Percentiles rank a stretch among this genome's conserved stretches.
Conservation (phyloP, 805 yeast species). For the Zygotorulaspora sp. region DNA sequence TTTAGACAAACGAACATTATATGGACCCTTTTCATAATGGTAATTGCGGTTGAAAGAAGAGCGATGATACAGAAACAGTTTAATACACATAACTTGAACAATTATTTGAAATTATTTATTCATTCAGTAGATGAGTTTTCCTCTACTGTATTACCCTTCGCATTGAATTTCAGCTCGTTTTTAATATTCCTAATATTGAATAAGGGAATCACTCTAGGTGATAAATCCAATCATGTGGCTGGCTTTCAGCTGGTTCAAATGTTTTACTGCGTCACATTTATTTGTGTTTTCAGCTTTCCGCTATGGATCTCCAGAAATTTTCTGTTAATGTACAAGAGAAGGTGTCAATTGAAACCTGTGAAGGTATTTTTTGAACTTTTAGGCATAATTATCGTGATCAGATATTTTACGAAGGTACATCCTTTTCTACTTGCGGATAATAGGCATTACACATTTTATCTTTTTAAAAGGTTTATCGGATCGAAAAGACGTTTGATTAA, state of each 20-base stretch:
- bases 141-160: constrained; percentile 45
- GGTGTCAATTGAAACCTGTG: constrained; percentile 31
- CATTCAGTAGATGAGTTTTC: constrained; percentile 37
- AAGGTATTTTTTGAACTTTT: constrained; percentile 31
- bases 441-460: constrained; percentile 86
- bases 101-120: constrained; percentile 38
- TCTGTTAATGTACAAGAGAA: constrained; percentile 38
- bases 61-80: constrained; percentile 41
- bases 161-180: constrained; percentile 50
- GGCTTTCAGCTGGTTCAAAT: constrained; percentile 74
- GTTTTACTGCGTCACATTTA: constrained; percentile 68
- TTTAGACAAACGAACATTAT: constrained; percentile 90
- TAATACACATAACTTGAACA: constrained; percentile 36
- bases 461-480: constrained; percentile 62
- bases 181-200: constrained; percentile 55
- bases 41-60: constrained; percentile 49
- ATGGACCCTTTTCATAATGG: constrained; percentile 68
- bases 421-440: constrained; percentile 92
- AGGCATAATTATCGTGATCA: constrained; percentile 44
- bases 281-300: constrained; percentile 66
- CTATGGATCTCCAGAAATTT: constrained; percentile 54
- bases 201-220: constrained; percentile 88
- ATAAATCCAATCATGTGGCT: constrained; percentile 75
- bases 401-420: constrained; percentile 68
- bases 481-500: constrained; percentile 42